Percentiles rank a stretch among this genome's conserved stretches.
phyloP scores from a whole-genome alignment of 2,329 filamentous ascomycete species.

The Calonectria ilicicola region DNA sequence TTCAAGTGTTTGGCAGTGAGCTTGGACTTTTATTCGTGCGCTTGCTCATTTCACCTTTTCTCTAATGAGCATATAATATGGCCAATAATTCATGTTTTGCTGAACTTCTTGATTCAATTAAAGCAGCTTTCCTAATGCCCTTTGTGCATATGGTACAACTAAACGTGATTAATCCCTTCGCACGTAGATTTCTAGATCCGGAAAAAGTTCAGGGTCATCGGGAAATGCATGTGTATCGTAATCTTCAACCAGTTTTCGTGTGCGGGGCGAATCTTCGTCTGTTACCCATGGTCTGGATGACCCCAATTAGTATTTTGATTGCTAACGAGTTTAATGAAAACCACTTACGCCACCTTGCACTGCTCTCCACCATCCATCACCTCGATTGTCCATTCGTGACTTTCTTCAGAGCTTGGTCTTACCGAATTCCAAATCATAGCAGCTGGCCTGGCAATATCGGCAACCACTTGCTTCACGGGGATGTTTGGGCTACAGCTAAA shows the following conservation, averaged over 20 bases:
- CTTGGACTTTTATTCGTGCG: too few species aligned
- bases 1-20: too few species aligned
- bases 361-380: background rate
- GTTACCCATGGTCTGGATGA: background rate
- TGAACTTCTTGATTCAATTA: too few species aligned
- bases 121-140: too few species aligned
- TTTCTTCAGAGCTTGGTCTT: background rate
- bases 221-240: background rate
- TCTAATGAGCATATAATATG: too few species aligned
- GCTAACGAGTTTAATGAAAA: rapidly evolving
- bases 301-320: background rate
- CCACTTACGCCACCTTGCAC: background rate
- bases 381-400: background rate
- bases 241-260: background rate
- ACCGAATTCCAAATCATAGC: slow-evolving; percentile 27
- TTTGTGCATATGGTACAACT: background rate
- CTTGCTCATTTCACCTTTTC: too few species aligned
- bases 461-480: slow-evolving; percentile 35
- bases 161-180: background rate
- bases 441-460: slow-evolving; percentile 33
- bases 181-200: background rate
- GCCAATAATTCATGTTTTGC: too few species aligned
- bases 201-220: background rate
- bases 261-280: slow-evolving; percentile 15
- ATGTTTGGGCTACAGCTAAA: slow-evolving; percentile 18